Percentiles rank a stretch among this genome's conserved stretches.
These are phyloP conservation scores for Ceratobasidium sp. DNA, from an alignment of 1,284 basidiomycete species.

Conservation along the genomic window DNA sequence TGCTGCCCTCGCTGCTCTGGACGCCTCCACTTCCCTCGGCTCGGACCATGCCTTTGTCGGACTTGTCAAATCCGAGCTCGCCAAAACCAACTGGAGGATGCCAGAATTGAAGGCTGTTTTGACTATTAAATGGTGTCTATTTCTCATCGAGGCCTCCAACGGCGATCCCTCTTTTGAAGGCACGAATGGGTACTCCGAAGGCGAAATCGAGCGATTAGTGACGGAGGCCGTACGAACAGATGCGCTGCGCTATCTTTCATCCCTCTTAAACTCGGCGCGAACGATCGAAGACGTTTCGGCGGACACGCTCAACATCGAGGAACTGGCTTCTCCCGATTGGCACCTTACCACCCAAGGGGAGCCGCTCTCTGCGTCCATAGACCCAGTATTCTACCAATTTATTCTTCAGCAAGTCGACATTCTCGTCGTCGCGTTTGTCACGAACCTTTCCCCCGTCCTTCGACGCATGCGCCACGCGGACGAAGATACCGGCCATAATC, in stretches of 20 bases:
- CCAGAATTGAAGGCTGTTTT: conserved; percentile 79
- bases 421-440: conserved; percentile 78
- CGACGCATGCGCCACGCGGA: conserved; percentile 91
- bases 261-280: conserved; percentile 52
- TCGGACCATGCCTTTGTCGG: conserved; percentile 47
- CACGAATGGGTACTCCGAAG: conserved; percentile 71
- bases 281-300: conserved; percentile 45
- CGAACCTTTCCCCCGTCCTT: conserved; percentile 85
- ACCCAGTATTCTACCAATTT: conserved; percentile 72
- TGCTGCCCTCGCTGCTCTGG: conserved; percentile 72
- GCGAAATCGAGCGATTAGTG: conserved; percentile 82
- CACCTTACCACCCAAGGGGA: conserved; percentile 54
- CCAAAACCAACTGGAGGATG: conserved; percentile 68
- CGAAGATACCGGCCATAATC: conserved; percentile 66
- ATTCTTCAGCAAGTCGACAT: conserved; percentile 76
- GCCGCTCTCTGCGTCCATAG: conserved; percentile 67
- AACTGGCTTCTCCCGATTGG: conserved; percentile 59
- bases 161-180: conserved; percentile 66
- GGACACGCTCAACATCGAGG: conserved; percentile 50
- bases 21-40: conserved; percentile 56
- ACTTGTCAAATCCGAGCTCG: conserved; percentile 48
- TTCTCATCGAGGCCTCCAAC: conserved; percentile 78
- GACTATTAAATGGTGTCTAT: conserved; percentile 87
- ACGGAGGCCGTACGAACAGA: conserved; percentile 85
- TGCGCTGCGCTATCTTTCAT: conserved; percentile 78